phyloP scores from a whole-genome alignment of 495 filamentous ascomycete genomes.

The Aspergillus steynii region DNA sequence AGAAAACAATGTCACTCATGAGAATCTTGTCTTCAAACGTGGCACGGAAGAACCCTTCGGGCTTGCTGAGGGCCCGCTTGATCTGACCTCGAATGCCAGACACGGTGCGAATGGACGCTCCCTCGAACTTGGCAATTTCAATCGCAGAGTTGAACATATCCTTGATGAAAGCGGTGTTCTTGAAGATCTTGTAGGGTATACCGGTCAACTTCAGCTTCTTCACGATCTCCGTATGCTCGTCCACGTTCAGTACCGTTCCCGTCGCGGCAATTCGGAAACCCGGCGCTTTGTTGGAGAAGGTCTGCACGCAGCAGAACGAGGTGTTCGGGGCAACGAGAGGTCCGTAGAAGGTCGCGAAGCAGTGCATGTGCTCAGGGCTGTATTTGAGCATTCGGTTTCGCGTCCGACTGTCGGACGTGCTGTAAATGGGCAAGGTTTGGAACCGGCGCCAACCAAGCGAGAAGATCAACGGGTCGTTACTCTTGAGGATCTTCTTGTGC shows the following conservation, averaged over 20 bases:
- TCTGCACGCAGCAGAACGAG: conserved; percentile 90
- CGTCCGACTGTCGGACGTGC: conserved; percentile 87
- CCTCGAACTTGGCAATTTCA: conserved; percentile 98
- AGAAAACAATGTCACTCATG: conserved; percentile 93
- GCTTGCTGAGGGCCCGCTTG: conserved; percentile 86
- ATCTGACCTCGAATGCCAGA: conserved; percentile 95
- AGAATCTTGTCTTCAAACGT: conserved; percentile 98
- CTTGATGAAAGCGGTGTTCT: conserved; percentile 97
- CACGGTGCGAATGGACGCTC: conserved; percentile 90
- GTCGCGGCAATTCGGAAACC: conserved; percentile 94
- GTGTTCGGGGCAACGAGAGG: conserved; percentile 94
- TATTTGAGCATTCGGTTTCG: conserved; percentile 98
- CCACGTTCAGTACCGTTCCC: conserved; percentile 87
- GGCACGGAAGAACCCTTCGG: conserved; percentile 91
- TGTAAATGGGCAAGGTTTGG: conserved; percentile 89
- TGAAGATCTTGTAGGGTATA: conserved; percentile 94
- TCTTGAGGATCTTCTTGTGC: conserved; percentile 99
- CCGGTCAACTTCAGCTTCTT: conserved; percentile 98
- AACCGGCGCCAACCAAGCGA: conserved; percentile 97
- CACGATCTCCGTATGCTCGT: conserved; percentile 92
- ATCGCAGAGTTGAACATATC: conserved; percentile 94
- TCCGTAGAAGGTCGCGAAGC: conserved; percentile 91
- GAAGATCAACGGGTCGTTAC: conserved; percentile 95
- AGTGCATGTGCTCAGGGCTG: conserved; percentile 97
- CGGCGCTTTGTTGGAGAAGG: conserved; percentile 81